A percentile compares a stretch with the other conserved stretches of the same genome.
Evolutionary conservation across 2,329 filamentous ascomycete genomes (phyloP).

Genomic region (Talaromyces sp.): DNA sequence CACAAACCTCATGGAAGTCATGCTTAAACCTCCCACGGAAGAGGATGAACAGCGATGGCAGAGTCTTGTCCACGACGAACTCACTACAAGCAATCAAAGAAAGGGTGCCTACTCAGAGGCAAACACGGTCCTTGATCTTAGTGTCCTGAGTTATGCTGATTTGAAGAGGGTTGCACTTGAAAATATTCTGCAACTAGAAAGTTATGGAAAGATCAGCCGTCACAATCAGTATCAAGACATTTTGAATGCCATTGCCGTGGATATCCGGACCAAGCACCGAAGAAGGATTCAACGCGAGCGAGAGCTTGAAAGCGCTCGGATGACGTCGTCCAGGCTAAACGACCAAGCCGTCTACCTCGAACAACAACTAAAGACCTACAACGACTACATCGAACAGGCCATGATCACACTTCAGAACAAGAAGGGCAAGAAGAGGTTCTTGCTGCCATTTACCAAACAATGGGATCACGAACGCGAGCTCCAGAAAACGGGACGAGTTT

Average conservation of each 20-base stretch:
- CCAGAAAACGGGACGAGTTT: slow-evolving; percentile 82
- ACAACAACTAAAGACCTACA: slow-evolving; percentile 92
- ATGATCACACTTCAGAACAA: slow-evolving; percentile 97
- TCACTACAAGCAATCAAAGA: slow-evolving; percentile 61
- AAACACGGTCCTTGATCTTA: slow-evolving; percentile 79
- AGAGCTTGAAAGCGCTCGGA: slow-evolving; percentile 63
- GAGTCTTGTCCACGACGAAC: slow-evolving; percentile 73
- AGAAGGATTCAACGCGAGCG: slow-evolving; percentile 85
- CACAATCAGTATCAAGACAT: slow-evolving; percentile 95
- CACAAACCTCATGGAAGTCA: slow-evolving; percentile 85
- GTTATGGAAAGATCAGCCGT: slow-evolving; percentile 74
- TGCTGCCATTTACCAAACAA: slow-evolving; percentile 95
- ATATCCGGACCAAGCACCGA: slow-evolving; percentile 95
- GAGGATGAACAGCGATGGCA: slow-evolving; percentile 92
- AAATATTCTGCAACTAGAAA: slow-evolving; percentile 85
- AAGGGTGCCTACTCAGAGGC: slow-evolving; percentile 84
- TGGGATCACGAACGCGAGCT: slow-evolving; percentile 98
- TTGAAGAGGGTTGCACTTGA: slow-evolving; percentile 90
- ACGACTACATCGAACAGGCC: slow-evolving; percentile 98
- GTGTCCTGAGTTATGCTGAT: slow-evolving; percentile 81
- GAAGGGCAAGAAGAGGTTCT: slow-evolving; percentile 89
- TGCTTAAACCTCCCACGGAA: slow-evolving; percentile 77
- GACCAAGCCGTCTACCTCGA: slow-evolving; percentile 82
- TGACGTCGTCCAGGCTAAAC: slow-evolving; percentile 43
- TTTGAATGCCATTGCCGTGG: slow-evolving; percentile 92